These are phyloP conservation scores for Phlebiopsis flavidoalba DNA, from an alignment of 768 basidiomycete species.

Conservation along the genomic window DNA sequence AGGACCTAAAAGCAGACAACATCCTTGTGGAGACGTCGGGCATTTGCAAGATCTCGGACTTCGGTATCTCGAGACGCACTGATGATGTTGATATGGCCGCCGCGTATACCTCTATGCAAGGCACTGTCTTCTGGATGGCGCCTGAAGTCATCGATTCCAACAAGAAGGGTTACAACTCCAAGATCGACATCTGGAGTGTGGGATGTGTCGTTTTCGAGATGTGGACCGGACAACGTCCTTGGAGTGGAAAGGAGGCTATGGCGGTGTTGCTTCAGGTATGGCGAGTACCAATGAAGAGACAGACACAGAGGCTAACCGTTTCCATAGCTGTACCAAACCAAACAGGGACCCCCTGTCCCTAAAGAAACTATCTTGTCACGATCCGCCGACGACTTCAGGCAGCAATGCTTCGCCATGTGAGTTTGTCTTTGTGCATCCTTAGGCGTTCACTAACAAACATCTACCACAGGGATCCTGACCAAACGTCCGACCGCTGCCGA, in stretches of 20 bases:
- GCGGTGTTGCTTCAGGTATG: constrained; percentile 93
- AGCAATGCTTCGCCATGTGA: constrained; percentile 85
- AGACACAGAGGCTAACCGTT: neutral
- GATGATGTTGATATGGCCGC: constrained; percentile 79
- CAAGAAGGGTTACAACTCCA: constrained; percentile 90
- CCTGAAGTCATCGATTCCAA: constrained; percentile 89
- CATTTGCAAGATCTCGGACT: constrained; percentile 95
- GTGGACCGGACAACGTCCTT: constrained; percentile 96
- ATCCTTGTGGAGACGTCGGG: constrained; percentile 93
- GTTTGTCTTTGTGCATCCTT: constrained; percentile 21
- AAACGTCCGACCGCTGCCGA: constrained; percentile 78
- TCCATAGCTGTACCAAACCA: constrained; percentile 74
- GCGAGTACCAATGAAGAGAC: too few species aligned
- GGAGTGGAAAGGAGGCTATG: constrained; percentile 85
- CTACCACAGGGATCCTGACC: constrained; percentile 64
- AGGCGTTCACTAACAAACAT: neutral
- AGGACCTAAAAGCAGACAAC: constrained; percentile 98
- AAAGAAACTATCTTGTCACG: constrained; percentile 70
- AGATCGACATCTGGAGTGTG: constrained; percentile 98
- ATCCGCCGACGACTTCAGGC: constrained; percentile 81
- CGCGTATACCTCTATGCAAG: constrained; percentile 93
- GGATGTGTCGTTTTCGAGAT: constrained; percentile 99
- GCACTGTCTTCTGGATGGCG: constrained; percentile 99
- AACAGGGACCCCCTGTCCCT: constrained; percentile 86
- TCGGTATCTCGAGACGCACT: constrained; percentile 96